Evolutionary conservation across 1,284 basidiomycete genomes (phyloP).

Genomic region (Peniophora sp.): DNA sequence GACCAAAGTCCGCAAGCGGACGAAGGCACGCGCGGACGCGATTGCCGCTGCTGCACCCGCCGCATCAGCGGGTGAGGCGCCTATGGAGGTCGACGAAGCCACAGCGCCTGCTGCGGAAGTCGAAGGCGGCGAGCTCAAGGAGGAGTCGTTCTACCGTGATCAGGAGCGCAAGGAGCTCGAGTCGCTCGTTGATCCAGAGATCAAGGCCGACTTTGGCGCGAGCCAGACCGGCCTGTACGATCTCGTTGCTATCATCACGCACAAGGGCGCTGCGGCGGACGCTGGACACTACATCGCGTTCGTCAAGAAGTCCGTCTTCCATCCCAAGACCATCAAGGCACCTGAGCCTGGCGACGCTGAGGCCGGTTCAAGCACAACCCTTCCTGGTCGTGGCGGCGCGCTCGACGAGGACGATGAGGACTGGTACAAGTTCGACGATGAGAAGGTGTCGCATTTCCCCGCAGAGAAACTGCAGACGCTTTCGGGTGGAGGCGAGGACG

Average conservation of each 20-base stretch:
- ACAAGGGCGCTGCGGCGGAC: conserved; percentile 94
- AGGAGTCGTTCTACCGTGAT: conserved; percentile 51
- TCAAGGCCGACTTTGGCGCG: conserved; percentile 64
- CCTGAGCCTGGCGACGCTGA: not conserved
- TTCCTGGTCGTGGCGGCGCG: conserved; percentile 7
- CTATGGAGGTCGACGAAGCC: conserved; percentile 13
- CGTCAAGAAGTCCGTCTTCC: conserved; percentile 70
- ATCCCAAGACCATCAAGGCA: conserved; percentile 16
- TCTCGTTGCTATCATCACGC: conserved; percentile 86
- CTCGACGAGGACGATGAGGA: conserved; percentile 59
- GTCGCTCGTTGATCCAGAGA: conserved; percentile 51
- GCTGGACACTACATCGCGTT: conserved; percentile 92
- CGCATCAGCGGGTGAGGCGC: conserved; percentile 18
- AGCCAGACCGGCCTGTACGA: conserved; percentile 79
- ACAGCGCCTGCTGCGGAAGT: conserved; percentile 13
- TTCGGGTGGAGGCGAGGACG: conserved; percentile 84
- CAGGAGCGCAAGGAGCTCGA: conserved; percentile 62
- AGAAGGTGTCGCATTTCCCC: conserved; percentile 80
- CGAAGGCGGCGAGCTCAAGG: conserved; percentile 39
- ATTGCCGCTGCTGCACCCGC: conserved; percentile 17
- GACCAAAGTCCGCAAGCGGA: conserved; percentile 73
- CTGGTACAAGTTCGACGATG: conserved; percentile 91
- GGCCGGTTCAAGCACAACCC: not conserved
- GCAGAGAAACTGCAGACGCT: conserved; percentile 76
- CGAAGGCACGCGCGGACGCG: conserved; percentile 38